A percentile compares a stretch with the other conserved stretches of the same genome.
phyloP scores from a whole-genome alignment of 805 yeast genomes.

The Jamesozyma hellenica region DNA sequence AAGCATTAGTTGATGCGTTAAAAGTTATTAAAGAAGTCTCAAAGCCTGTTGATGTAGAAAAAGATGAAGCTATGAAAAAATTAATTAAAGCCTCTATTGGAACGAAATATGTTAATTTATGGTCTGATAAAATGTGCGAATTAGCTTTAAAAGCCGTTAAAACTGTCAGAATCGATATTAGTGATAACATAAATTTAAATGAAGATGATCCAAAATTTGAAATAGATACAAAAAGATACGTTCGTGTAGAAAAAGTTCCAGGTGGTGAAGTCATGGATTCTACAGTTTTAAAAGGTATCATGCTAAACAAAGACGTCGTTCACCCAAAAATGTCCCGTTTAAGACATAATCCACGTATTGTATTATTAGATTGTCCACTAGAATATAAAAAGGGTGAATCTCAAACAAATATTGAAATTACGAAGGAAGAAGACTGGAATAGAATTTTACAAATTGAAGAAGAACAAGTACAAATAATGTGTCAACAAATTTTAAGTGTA shows the following conservation, averaged over 20 bases:
- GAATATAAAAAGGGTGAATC: constrained; percentile 99
- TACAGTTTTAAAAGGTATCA: constrained; percentile 78
- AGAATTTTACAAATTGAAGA: constrained; percentile 93
- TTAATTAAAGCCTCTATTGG: constrained; percentile 88
- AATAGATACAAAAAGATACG: constrained; percentile 87
- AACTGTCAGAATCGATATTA: constrained; percentile 57
- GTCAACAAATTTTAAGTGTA: constrained; percentile 73
- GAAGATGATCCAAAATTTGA: constrained; percentile 50
- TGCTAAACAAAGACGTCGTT: constrained; percentile 93
- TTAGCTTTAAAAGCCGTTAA: constrained; percentile 81
- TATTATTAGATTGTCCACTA: constrained; percentile 88
- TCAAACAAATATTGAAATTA: constrained; percentile 93
- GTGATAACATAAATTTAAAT: constrained; percentile 16
- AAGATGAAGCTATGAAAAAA: constrained; percentile 79
- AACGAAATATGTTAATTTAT: constrained; percentile 82
- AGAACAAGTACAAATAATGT: constrained; percentile 83
- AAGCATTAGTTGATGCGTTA: constrained; percentile 83
- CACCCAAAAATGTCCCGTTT: constrained; percentile 95
- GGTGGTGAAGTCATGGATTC: constrained; percentile 95
- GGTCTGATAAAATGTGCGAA: constrained; percentile 87
- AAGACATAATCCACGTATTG: constrained; percentile 80
- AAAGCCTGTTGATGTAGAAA: constrained; percentile 68
- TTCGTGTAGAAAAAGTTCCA: constrained; percentile 88
- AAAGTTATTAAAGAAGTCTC: constrained; percentile 78
- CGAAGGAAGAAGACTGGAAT: constrained; percentile 94